These are phyloP conservation scores for Yarrowia porcina DNA, from an alignment of 805 yeast genomes.

Conservation along the genomic window DNA sequence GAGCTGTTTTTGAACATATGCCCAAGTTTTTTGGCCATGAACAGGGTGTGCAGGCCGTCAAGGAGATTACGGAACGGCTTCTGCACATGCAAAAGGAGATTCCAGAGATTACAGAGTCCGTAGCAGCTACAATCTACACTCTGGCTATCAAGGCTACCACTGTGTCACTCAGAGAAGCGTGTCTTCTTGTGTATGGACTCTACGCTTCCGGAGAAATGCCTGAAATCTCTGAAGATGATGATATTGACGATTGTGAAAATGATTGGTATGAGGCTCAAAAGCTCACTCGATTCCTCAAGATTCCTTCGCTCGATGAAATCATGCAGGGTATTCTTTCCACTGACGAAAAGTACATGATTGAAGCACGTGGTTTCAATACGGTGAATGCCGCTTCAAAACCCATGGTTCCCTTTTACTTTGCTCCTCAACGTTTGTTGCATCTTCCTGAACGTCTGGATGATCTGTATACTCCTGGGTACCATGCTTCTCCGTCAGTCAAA, in stretches of 20 bases:
- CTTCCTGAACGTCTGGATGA: slow-evolving; percentile 66
- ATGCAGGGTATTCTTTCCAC: slow-evolving; percentile 14
- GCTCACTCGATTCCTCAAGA: slow-evolving; percentile 49
- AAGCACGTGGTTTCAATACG: slow-evolving; percentile 1
- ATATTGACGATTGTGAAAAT: slow-evolving; percentile 30
- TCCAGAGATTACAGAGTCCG: slow-evolving; percentile 24
- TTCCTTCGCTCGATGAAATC: slow-evolving; percentile 38
- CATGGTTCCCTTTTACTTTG: slow-evolving; percentile 1
- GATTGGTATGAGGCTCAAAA: slow-evolving; percentile 52
- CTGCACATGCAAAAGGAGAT: slow-evolving; percentile 19
- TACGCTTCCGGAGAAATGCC: slow-evolving; percentile 48
- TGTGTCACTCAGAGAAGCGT: slow-evolving; percentile 62
- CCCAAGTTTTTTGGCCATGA: slow-evolving; percentile 23
- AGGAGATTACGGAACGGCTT: slow-evolving; percentile 16
- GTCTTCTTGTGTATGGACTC: slow-evolving; percentile 53
- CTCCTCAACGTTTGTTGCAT: slow-evolving; percentile 38
- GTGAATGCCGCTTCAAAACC: neutral
- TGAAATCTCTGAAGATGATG: slow-evolving; percentile 29
- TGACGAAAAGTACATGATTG: neutral
- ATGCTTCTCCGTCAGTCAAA: neutral
- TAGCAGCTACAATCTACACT: slow-evolving; percentile 41
- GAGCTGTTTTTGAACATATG: slow-evolving; percentile 3
- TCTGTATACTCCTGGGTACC: slow-evolving; percentile 51
- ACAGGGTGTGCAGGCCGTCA: slow-evolving; percentile 5
- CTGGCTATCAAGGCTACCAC: slow-evolving; percentile 55